A percentile compares a stretch with the other conserved stretches of the same genome.
Conservation (phyloP, 2,329 filamentous ascomycete species). For the Rhynchosporium agropyri region DNA sequence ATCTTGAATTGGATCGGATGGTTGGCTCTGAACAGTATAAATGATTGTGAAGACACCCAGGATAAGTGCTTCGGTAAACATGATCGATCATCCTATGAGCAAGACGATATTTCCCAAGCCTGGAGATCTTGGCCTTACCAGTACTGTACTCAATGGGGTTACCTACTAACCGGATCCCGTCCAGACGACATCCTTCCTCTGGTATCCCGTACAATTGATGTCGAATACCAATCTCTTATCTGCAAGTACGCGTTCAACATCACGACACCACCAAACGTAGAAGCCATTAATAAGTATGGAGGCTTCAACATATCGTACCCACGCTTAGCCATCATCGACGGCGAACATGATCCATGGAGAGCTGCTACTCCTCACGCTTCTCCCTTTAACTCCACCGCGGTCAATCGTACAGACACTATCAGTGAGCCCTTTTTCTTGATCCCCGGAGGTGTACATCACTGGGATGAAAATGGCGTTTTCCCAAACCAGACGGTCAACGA, state of each 20-base stretch:
- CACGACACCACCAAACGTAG: constrained; percentile 61
- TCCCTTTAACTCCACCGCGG: constrained; percentile 48
- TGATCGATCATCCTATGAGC: constrained; percentile 50
- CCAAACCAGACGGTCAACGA: constrained; percentile 52
- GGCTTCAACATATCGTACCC: constrained; percentile 70
- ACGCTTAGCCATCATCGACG: constrained; percentile 76
- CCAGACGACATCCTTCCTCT: constrained; percentile 67
- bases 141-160: constrained; percentile 67
- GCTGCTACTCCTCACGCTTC: constrained; percentile 71
- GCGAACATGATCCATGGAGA: constrained; percentile 79
- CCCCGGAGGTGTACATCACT: constrained; percentile 76
- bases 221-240: constrained; percentile 62
- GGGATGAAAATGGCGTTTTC: constrained; percentile 73
- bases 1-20: constrained; percentile 61
- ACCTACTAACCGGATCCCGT: constrained; percentile 71
- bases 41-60: constrained; percentile 46
- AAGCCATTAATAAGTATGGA: constrained; percentile 75
- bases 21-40: constrained; percentile 49
- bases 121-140: constrained; percentile 60
- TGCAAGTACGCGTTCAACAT: constrained; percentile 74
- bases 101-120: constrained; percentile 47
- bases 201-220: constrained; percentile 69
- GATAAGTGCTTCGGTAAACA: constrained; percentile 55
- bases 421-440: constrained; percentile 76
- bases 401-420: constrained; percentile 59